These are phyloP conservation scores for Magnaporthales sp. DNA, from an alignment of 2,329 filamentous ascomycete species.

Conservation along the genomic window DNA sequence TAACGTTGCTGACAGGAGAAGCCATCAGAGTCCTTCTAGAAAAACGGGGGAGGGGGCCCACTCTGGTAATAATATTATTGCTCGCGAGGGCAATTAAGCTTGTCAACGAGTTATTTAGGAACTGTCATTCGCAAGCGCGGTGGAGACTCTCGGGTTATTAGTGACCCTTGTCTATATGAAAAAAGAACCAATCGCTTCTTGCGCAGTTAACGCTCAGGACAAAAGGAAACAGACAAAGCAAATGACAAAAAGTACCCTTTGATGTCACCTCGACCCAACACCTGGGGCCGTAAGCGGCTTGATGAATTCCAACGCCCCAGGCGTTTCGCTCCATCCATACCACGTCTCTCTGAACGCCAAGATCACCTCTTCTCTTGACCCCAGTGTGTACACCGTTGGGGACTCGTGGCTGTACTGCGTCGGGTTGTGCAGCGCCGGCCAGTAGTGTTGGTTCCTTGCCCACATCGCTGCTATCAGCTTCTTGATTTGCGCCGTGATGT, in stretches of 20 bases:
- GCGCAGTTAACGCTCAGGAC: background rate
- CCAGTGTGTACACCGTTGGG: background rate
- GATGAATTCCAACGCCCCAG: background rate
- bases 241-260: background rate
- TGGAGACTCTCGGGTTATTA: background rate
- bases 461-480: background rate
- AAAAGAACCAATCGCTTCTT: no score
- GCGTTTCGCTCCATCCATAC: constrained; percentile 1
- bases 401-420: background rate
- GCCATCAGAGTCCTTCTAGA: no score
- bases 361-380: background rate
- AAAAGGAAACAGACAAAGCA: background rate
- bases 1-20: no score
- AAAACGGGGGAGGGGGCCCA: no score
- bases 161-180: background rate
- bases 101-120: background rate
- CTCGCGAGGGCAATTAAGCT: background rate
- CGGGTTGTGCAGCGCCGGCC: background rate
- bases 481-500: background rate
- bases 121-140: background rate
- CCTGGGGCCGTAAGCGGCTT: background rate
- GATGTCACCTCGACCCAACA: background rate
- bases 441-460: background rate
- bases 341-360: background rate
- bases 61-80: no score